Evolutionary conservation across 768 basidiomycete genomes (phyloP).

Genomic region (Favolaschia claudopus): DNA sequence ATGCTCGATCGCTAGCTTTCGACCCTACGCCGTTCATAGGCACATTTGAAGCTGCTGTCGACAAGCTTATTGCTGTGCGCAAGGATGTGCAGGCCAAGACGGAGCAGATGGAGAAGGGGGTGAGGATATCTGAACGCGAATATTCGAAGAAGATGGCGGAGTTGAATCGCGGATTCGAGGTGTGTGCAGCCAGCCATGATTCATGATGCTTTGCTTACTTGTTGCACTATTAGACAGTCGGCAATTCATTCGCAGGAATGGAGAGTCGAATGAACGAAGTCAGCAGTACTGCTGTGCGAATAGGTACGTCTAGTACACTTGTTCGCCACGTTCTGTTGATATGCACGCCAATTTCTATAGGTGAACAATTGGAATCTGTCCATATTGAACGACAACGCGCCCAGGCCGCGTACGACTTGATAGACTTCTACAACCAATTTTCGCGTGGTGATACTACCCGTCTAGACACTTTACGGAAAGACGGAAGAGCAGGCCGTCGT

Average conservation of each 20-base stretch:
- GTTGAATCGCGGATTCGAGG: conserved; percentile 93
- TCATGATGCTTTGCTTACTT: conserved; percentile 1
- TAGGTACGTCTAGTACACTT: conserved; percentile 61
- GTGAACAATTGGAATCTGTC: conserved; percentile 94
- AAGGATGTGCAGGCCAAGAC: conserved; percentile 92
- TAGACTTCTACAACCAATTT: conserved; percentile 94
- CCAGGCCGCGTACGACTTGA: conserved; percentile 92
- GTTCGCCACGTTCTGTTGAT: conserved; percentile 9
- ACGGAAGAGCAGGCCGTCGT: conserved; percentile 86
- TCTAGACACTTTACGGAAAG: conserved; percentile 81
- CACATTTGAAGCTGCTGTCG: conserved; percentile 91
- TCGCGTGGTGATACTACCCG: conserved; percentile 79
- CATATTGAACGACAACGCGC: conserved; percentile 92
- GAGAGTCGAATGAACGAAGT: conserved; percentile 93
- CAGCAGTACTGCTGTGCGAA: conserved; percentile 91
- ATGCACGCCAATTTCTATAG: conserved; percentile 45
- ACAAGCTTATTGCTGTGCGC: conserved; percentile 84
- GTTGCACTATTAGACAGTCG: conserved; percentile 69
- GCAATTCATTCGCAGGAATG: conserved; percentile 87
- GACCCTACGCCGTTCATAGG: conserved; percentile 92
- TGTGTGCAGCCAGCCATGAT: conserved; percentile 46
- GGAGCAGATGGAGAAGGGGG: conserved; percentile 91
- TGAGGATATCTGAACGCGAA: conserved; percentile 87
- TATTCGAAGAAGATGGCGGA: conserved; percentile 96
- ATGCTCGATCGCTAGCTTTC: conserved; percentile 67